These are phyloP conservation scores for Aphanomyces invadans DNA, from an alignment of 352 stramenopile genomes.

Conservation along the genomic window DNA sequence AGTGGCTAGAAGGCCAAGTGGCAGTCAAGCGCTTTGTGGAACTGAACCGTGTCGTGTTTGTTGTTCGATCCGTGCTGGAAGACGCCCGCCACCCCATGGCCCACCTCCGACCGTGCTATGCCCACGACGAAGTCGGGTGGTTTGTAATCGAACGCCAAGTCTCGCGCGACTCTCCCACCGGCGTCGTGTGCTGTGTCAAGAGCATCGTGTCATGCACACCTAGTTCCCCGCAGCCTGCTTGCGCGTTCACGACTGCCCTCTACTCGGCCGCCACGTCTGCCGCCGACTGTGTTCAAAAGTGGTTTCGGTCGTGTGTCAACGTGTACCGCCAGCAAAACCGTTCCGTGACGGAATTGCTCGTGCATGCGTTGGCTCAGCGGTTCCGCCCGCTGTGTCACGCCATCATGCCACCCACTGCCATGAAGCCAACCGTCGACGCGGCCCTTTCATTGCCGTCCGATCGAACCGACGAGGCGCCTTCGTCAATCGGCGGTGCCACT, in stretches of 20 bases:
- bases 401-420: too few species aligned
- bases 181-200: conserved; percentile 3
- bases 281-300: not conserved
- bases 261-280: not conserved
- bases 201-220: conserved; percentile 16
- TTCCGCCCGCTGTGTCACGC: not conserved
- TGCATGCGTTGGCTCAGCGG: not conserved
- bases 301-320: conserved; percentile 11
- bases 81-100: conserved; percentile 5
- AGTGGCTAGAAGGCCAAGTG: conserved; percentile 1
- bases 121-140: conserved; percentile 18
- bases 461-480: too few species aligned
- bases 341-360: conserved; percentile 4
- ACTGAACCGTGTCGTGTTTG: conserved; percentile 9
- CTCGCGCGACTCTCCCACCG: too few species aligned
- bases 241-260: not conserved
- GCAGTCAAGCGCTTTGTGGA: conserved; percentile 23
- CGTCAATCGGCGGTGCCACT: too few species aligned
- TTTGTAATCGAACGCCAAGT: not conserved
- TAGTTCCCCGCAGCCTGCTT: not conserved
- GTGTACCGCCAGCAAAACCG: conserved; percentile 10
- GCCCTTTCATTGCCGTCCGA: too few species aligned
- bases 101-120: not conserved
- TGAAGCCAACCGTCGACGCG: too few species aligned
- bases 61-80: conserved; percentile 7